Base-by-base conservation (phyloP, 495 filamentous ascomycete genomes). In the Daldinia loculata region DNA sequence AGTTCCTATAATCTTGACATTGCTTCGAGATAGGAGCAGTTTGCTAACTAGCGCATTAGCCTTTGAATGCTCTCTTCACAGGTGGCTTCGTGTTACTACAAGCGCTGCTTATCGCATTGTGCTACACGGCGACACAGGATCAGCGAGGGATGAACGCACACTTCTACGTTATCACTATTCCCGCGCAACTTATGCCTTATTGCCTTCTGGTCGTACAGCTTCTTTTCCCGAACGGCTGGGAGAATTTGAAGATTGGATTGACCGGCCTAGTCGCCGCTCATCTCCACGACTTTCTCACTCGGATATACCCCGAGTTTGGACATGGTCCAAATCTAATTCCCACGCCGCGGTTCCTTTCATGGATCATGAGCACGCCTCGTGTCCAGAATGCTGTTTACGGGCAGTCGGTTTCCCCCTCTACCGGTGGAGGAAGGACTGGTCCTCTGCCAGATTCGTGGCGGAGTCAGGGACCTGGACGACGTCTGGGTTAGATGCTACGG, bases 181-280 rank as follows among this genome's bases (percentile, higher is more conserved):
- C 89, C 4, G 87, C 91, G 2, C 89, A 91, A 68, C 88, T 85
- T 75, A 79, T 94, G 29, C 94, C 94, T 22, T 92, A 86, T 80
- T 90, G 89, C 66, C 90, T 95, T 84, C 84, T 97, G 15, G 70
- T 88, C 15, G 76, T 90, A 67, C 90, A 90, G 19, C 80, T 95
- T 34, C 81, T 98, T 24, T 82, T 84, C 55, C 76, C 64, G 6
- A 84, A 83, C 4, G 84, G 82, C 52, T 70, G 81, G 51, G 52
- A 76, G 2, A 77, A 79, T 8, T 84, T 87, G 3, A 60, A 89
- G 63, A 56, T 84, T 9, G 88, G 93, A 58, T 71, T 83, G 41
- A 91, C 81, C 17, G 94, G 94, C 17, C 84, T 98, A 29, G 56
- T 94, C 39, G 92, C 92, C 17, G 94, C 93, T 24, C 94, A 97